phyloP scores from a whole-genome alignment of 805 yeast genomes.

The Kazachstania kunashirensis region DNA sequence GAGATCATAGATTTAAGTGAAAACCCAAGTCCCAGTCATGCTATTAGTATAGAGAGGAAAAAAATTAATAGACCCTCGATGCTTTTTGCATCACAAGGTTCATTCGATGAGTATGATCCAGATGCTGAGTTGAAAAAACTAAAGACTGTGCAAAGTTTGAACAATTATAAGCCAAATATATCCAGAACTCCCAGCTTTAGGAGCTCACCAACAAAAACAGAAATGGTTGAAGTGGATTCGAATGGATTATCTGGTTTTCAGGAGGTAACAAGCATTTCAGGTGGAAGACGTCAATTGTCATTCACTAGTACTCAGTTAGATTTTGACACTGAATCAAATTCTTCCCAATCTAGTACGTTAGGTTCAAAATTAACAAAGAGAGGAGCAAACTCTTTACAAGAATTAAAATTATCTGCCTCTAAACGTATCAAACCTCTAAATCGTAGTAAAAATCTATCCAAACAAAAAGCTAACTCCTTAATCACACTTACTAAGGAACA shows the following conservation, averaged over 20 bases:
- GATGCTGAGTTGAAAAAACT: constrained; percentile 17
- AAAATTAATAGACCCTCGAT: constrained; percentile 5
- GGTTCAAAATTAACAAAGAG: constrained; percentile 8
- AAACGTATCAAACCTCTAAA: constrained; percentile 14
- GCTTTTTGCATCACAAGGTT: constrained; percentile 20
- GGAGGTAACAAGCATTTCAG: constrained; percentile 8
- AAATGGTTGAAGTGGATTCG: constrained; percentile 4
- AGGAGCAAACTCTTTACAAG: constrained; percentile 11
- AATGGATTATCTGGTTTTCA: neutral
- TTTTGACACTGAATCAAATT: neutral
- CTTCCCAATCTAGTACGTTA: neutral
- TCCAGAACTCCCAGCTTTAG: constrained; percentile 8
- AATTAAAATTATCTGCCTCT: constrained; percentile 11
- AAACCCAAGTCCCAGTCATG: neutral
- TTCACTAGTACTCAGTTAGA: constrained; percentile 10
- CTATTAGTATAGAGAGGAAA: constrained; percentile 2
- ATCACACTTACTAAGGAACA: constrained; percentile 39
- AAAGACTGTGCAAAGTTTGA: constrained; percentile 15
- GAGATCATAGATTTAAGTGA: neutral
- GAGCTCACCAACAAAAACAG: constrained; percentile 8
- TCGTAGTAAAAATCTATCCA: neutral
- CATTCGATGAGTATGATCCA: constrained; percentile 28
- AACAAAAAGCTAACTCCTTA: neutral
- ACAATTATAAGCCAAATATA: constrained; percentile 16
- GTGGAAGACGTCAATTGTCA: constrained; percentile 13